Conservation (phyloP, 306 rosid species). For the Rosa multiflora region DNA sequence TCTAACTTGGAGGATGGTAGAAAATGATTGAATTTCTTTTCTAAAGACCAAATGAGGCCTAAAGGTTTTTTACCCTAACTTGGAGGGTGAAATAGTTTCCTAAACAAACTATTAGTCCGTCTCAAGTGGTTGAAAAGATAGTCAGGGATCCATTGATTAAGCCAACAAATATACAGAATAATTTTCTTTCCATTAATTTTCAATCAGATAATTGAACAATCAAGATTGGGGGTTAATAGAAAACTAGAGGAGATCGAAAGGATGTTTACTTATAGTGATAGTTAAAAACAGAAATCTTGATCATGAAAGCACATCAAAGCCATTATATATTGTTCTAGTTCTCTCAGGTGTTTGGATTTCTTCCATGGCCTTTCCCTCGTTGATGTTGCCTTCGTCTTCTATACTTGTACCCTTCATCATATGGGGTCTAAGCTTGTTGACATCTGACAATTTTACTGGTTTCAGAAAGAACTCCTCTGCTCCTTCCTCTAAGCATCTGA, state of each 20-base stretch:
- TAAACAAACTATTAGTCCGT: too few species aligned
- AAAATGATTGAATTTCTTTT: too few species aligned
- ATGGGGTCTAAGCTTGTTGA: conserved; percentile 74
- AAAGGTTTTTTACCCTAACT: too few species aligned
- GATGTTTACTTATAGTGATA: not conserved
- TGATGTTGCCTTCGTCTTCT: conserved; percentile 33
- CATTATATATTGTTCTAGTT: conserved; percentile 39
- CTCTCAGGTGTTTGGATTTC: conserved; percentile 38
- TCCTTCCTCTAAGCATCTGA: conserved; percentile 89
- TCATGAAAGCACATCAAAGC: conserved; percentile 20
- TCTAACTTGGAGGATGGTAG: too few species aligned
- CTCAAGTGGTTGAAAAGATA: not conserved
- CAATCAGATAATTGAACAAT: conserved; percentile 7
- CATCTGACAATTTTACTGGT: conserved; percentile 77
- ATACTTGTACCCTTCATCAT: conserved; percentile 49
- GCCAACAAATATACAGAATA: not conserved
- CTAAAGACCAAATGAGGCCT: too few species aligned
- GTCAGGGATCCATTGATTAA: not conserved
- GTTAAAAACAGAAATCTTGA: not conserved
- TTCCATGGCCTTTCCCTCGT: conserved; percentile 24
- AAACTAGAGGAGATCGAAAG: not conserved
- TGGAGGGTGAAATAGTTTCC: too few species aligned
- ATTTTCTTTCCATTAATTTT: not conserved
- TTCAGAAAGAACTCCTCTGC: conserved; percentile 82
- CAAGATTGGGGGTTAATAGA: not conserved